Percentiles rank a stretch among this genome's conserved stretches.
Conservation (phyloP, 768 basidiomycete species). For the Neoboletus subvelutipes region DNA sequence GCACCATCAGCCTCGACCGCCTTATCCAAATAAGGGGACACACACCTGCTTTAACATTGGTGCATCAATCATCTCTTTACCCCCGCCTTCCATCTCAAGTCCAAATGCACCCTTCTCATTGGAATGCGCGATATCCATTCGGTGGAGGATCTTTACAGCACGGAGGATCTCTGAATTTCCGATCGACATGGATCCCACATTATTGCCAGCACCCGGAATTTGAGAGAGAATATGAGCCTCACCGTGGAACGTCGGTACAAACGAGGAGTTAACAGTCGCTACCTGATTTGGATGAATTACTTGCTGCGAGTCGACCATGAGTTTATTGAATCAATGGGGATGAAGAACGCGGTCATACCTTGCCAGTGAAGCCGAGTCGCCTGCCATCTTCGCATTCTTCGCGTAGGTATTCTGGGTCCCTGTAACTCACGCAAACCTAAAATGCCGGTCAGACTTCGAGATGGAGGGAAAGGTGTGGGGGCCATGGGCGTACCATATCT, state of each 20-base stretch:
- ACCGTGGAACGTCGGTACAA: conserved; percentile 75
- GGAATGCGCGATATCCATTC: conserved; percentile 59
- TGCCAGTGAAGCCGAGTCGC: conserved; percentile 87
- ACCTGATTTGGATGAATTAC: conserved; percentile 91
- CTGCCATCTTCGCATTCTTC: conserved; percentile 81
- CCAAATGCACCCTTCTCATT: conserved; percentile 68
- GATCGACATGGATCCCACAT: not conserved
- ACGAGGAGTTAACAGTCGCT: conserved; percentile 71
- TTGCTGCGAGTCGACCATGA: conserved; percentile 55
- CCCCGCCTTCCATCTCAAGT: conserved; percentile 52
- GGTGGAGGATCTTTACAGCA: conserved; percentile 68
- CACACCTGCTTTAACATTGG: conserved; percentile 78
- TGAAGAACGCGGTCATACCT: conserved; percentile 44
- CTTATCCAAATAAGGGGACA: not conserved
- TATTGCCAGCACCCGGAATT: not conserved
- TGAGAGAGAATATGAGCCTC: conserved; percentile 6
- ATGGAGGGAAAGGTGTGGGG: not conserved
- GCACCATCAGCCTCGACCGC: not conserved
- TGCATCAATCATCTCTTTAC: conserved; percentile 85
- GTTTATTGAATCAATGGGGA: not conserved
- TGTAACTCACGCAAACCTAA: conserved; percentile 88
- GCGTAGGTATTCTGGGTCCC: conserved; percentile 59
- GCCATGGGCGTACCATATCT: conserved; percentile 78
- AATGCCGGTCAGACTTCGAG: conserved; percentile 1
- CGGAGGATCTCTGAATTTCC: conserved; percentile 63